Conservation (phyloP, 345 rosid genomes). For the Raphanus raphanistrum region DNA sequence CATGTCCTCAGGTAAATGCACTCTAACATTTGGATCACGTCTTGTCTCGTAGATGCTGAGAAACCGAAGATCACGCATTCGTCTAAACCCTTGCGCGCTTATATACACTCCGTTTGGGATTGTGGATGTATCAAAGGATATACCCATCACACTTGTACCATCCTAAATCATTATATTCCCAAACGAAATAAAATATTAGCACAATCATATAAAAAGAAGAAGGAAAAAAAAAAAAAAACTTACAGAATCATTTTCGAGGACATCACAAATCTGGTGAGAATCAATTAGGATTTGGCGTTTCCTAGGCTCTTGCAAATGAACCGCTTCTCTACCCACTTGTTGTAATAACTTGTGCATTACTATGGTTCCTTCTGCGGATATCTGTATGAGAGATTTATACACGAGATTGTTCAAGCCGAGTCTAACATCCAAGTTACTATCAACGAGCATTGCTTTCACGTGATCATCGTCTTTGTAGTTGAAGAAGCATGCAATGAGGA, state of each 20-base stretch:
- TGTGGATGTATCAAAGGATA: constrained; percentile 23
- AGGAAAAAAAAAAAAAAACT: not conserved
- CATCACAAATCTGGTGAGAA: constrained; percentile 17
- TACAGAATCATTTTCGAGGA: constrained; percentile 17
- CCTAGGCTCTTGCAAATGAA: constrained; percentile 11
- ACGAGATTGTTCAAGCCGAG: not conserved
- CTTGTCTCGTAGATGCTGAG: constrained; percentile 18
- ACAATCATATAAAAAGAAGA: too few relatives aligned
- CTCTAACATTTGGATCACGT: not conserved
- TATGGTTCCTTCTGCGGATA: not conserved
- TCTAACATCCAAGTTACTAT: not conserved
- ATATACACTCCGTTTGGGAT: not conserved
- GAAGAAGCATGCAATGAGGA: constrained; percentile 43
- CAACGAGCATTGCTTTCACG: not conserved
- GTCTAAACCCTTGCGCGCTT: not conserved
- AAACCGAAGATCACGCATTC: not conserved
- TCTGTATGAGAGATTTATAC: constrained; percentile 22
- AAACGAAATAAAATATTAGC: too few relatives aligned
- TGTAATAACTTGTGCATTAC: constrained; percentile 39
- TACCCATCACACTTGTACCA: constrained; percentile 22
- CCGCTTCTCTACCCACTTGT: constrained; percentile 30
- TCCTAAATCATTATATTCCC: constrained; percentile 11
- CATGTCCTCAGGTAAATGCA: constrained; percentile 8
- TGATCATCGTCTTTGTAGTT: not conserved
- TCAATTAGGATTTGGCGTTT: constrained; percentile 21